Conservation (phyloP, 1,284 basidiomycete genomes). For the Ceratobasidium sp. region DNA sequence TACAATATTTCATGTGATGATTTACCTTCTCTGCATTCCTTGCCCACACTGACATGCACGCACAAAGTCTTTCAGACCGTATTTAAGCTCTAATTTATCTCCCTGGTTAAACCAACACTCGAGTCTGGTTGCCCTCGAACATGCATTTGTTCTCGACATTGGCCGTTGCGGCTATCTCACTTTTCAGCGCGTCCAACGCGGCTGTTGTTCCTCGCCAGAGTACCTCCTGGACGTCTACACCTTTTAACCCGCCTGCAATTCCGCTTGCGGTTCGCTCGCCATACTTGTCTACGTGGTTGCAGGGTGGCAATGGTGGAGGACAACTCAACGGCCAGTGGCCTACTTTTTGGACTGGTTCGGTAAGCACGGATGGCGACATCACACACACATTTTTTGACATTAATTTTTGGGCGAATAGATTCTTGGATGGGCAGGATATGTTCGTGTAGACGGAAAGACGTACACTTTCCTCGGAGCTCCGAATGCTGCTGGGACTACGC, state of each 20-base stretch:
- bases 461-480: constrained; percentile 74
- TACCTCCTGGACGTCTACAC: constrained; percentile 35
- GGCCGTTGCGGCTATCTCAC: not conserved
- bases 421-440: constrained; percentile 75
- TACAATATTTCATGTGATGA: constrained; percentile 28
- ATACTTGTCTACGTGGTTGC: constrained; percentile 76
- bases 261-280: constrained; percentile 71
- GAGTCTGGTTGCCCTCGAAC: constrained; percentile 7
- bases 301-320: constrained; percentile 61
- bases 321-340: constrained; percentile 75
- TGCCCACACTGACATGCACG: constrained; percentile 14
- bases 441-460: constrained; percentile 69
- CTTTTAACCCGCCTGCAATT: constrained; percentile 44
- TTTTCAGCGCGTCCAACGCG: not conserved
- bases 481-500: constrained; percentile 60
- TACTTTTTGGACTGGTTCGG: constrained; percentile 74
- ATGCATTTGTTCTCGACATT: constrained; percentile 3
- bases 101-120: not conserved
- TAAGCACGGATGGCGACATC: constrained; percentile 52
- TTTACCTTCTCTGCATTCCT: constrained; percentile 3
- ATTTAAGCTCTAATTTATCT: constrained; percentile 9
- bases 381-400: not conserved
- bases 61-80: constrained; percentile 1
- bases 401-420: constrained; percentile 61
- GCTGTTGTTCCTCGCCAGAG: constrained; percentile 1